These are phyloP conservation scores for Rosellinia necatrix DNA, from an alignment of 2,329 filamentous ascomycete genomes.

Conservation along the genomic window DNA sequence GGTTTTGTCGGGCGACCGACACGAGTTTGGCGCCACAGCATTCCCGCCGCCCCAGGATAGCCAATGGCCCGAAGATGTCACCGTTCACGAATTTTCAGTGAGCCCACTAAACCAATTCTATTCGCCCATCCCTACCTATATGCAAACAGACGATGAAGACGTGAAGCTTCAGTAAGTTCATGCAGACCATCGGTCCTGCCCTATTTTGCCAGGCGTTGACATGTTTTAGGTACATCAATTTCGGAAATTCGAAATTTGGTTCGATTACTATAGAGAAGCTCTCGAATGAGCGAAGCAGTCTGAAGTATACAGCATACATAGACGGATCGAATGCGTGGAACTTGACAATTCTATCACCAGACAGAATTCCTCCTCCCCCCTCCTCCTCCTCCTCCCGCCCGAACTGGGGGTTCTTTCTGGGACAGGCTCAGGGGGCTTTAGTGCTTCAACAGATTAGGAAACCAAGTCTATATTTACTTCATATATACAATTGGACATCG, in stretches of 20 bases:
- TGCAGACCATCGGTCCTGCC: not conserved
- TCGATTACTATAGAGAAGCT: constrained; percentile 76
- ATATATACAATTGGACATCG: not conserved
- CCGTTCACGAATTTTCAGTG: constrained; percentile 89
- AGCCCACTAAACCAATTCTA: constrained; percentile 95
- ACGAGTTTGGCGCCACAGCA: constrained; percentile 92
- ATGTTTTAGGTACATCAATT: constrained; percentile 70
- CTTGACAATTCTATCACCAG: constrained; percentile 56
- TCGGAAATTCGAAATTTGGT: constrained; percentile 88
- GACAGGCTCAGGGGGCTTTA: constrained; percentile 38
- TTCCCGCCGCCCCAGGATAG: constrained; percentile 67
- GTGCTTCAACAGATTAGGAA: not conserved
- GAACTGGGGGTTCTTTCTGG: constrained; percentile 51
- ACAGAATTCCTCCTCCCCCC: constrained; percentile 36
- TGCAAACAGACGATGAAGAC: constrained; percentile 80
- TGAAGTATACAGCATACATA: constrained; percentile 82
- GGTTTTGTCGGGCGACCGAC: constrained; percentile 87
- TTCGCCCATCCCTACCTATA: constrained; percentile 81
- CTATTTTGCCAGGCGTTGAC: constrained; percentile 28
- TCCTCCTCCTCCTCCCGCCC: no score
- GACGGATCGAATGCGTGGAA: constrained; percentile 83
- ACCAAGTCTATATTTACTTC: not conserved
- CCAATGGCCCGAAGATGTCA: constrained; percentile 64
- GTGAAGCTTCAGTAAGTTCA: constrained; percentile 76
- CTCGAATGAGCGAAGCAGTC: constrained; percentile 67